A percentile compares a stretch with the other conserved stretches of the same genome.
phyloP scores from a whole-genome alignment of 108 stramenopile genomes.

The Mayamaea pseudoterrestris region DNA sequence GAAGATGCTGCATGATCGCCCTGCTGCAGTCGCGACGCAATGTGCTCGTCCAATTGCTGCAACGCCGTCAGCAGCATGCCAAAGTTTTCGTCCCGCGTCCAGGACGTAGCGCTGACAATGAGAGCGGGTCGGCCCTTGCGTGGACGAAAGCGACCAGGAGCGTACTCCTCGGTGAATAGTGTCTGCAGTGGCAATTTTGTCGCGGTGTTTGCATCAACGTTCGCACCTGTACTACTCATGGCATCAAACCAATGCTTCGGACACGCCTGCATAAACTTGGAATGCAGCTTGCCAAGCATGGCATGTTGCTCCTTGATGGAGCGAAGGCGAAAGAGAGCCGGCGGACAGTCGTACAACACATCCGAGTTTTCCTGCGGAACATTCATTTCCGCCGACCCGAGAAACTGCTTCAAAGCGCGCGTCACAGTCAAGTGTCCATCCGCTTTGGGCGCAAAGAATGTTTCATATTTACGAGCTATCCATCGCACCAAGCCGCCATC shows the following conservation, averaged over 20 bases:
- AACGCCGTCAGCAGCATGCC: conserved; percentile 82
- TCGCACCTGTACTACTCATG: conserved; percentile 12
- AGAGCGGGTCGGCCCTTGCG: conserved; percentile 69
- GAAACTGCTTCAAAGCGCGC: conserved; percentile 73
- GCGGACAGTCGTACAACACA: conserved; percentile 88
- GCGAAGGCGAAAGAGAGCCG: conserved; percentile 65
- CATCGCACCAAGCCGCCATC: conserved; percentile 12
- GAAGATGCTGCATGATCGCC: no score
- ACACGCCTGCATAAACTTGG: conserved; percentile 15
- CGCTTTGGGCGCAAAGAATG: conserved; percentile 54
- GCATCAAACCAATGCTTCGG: conserved; percentile 15
- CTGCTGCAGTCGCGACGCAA: conserved; percentile 10
- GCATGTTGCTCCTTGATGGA: conserved; percentile 55
- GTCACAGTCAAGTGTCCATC: conserved; percentile 90
- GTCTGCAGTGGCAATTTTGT: no score
- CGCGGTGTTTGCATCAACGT: no score
- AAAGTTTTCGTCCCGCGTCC: conserved; percentile 99
- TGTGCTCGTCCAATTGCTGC: conserved; percentile 37
- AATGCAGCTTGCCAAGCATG: conserved; percentile 37
- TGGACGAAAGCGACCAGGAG: conserved; percentile 14
- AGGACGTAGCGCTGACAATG: conserved; percentile 87
- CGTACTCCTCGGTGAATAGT: conserved; percentile 40
- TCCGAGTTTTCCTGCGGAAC: conserved; percentile 48
- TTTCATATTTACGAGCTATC: conserved; percentile 57
- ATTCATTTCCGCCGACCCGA: conserved; percentile 57